Evolutionary conservation across 257 asterid species (phyloP), one percentile per base, ranked within the genome.

Genomic region (Oldenlandia corymbosa): DNA sequence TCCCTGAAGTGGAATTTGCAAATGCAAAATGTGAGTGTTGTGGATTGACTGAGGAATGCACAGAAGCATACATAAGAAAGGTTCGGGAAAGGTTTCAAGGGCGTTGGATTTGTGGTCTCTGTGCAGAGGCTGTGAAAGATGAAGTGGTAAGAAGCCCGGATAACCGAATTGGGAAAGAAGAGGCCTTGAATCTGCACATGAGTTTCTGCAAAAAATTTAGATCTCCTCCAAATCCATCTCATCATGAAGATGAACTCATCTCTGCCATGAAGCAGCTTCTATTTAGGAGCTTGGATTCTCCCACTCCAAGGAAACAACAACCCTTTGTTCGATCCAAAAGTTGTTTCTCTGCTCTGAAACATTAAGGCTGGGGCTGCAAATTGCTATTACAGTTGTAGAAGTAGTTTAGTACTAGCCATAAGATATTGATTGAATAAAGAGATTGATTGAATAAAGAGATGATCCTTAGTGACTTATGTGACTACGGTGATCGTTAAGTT

Each of bases 101-200:
- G 17, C 79, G 83, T 24, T 90, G 97, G 97, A 81, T 90, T 10
- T 90, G 97, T 75, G 97, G 97, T 73, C 92, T 90, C 13, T 90
- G 97, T 47, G 75, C 85, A 0, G 97, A 90, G 70, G 97, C 95
- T 0, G 95, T 85, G 68, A 85, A 90, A 78, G 94, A 90, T 2
- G 97, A 90, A 71, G 60, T 80, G 7, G 79, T 17, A n/a, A 68
- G 91, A n/a, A 68, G 91, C 36, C 80, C 88, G 10, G 80, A 78
- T 23, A 46, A 65, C 10, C 24, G 71, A 51, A 86, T 87, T 14
- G 84, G 88, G 1, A 62, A 69, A 0, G 97, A 84, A 16, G 97
- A 90, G 59, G 97, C 97, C 7, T 4, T 90, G 57, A 79, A 75
- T 46, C 75, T 74, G 67, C 97, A 87, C 81, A 87, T 81, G 94